Conservation (phyloP, 2,329 filamentous ascomycete genomes). For the Alternaria longipes region DNA sequence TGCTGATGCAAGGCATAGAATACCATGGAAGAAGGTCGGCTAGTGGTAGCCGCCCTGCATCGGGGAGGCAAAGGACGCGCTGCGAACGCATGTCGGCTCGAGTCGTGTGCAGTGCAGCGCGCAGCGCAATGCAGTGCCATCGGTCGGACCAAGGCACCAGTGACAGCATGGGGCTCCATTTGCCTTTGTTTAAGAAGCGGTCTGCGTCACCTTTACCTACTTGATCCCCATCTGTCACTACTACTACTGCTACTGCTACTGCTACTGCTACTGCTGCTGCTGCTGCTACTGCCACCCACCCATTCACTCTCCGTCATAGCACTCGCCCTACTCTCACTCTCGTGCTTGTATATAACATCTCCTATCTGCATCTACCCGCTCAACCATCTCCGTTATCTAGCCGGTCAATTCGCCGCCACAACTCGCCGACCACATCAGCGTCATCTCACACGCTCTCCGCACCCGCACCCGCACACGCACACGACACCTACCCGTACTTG, state of each 20-base stretch:
- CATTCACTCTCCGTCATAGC: constrained; percentile 2
- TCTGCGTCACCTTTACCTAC: constrained; percentile 24
- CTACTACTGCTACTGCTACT: background rate
- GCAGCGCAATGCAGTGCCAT: constrained; percentile 8
- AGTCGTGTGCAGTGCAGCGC: constrained; percentile 23
- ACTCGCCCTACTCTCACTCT: background rate
- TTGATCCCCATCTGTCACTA: constrained; percentile 2
- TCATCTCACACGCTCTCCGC: background rate
- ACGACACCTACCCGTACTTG: constrained; percentile 21
- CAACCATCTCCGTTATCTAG: constrained; percentile 21
- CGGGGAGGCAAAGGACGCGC: constrained; percentile 20
- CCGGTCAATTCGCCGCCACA: constrained; percentile 20
- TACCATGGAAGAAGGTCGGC: constrained; percentile 19
- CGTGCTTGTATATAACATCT: background rate
- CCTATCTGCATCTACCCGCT: background rate
- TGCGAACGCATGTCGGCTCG: constrained; percentile 30
- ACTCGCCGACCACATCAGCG: constrained; percentile 5
- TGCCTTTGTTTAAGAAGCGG: constrained; percentile 27
- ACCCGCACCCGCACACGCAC: background rate
- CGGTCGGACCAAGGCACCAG: constrained; percentile 13
- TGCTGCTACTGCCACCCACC: background rate
- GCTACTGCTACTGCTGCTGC: background rate
- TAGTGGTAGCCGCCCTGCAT: constrained; percentile 21
- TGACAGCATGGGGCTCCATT: constrained; percentile 13
- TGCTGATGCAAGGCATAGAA: constrained; percentile 15